phyloP scores from a whole-genome alignment of 805 yeast species.

The Debaryomyces castellii region DNA sequence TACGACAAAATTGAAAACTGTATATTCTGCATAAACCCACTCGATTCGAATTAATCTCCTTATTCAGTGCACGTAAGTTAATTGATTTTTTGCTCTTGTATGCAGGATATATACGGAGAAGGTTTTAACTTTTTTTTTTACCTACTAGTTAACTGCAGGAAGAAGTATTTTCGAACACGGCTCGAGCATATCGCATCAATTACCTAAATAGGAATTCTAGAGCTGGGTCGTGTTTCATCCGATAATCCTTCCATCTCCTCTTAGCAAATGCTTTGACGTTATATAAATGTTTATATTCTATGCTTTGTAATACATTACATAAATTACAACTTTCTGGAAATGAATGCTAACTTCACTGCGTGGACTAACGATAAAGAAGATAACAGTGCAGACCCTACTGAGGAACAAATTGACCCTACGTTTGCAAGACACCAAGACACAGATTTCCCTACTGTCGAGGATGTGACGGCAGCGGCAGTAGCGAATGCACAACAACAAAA shows the following conservation, averaged over 20 bases:
- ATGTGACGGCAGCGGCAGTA: constrained; percentile 15
- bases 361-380: constrained; percentile 25
- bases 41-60: no score
- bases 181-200: no score
- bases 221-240: neutral
- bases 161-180: no score
- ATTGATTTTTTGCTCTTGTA: no score
- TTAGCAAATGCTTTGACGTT: neutral
- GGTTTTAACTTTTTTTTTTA: no score
- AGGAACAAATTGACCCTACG: constrained; percentile 30
- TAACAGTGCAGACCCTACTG: constrained; percentile 11
- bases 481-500: constrained; percentile 18
- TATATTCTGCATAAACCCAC: no score
- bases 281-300: neutral
- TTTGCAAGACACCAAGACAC: constrained; percentile 25
- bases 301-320: constrained; percentile 16
- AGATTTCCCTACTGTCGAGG: constrained; percentile 23
- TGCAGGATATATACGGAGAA: no score
- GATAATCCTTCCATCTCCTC: neutral
- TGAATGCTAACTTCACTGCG: constrained; percentile 22
- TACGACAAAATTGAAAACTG: no score
- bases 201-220: neutral
- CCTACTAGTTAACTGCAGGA: no score
- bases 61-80: no score
- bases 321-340: constrained; percentile 6